Conservation (phyloP, 2,329 filamentous ascomycete genomes). For the Aspergillus intermedius region DNA sequence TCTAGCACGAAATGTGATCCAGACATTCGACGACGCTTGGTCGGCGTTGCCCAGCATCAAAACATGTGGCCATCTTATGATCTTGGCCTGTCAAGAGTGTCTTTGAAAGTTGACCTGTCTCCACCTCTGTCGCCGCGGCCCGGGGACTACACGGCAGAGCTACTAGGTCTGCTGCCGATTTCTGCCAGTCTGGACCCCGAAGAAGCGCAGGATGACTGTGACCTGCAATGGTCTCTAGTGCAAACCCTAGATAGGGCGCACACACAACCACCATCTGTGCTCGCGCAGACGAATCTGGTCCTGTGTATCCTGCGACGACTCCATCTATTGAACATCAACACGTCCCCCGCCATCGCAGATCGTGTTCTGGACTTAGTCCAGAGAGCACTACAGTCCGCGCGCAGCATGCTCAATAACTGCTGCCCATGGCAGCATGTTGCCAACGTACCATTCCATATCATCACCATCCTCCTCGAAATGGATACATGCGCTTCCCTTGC, state of each 20-base stretch:
- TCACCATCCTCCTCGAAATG: conserved; percentile 50
- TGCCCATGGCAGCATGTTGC: conserved; percentile 54
- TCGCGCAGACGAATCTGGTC: conserved; percentile 49
- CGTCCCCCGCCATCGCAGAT: conserved; percentile 33
- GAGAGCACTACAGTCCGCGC: conserved; percentile 41
- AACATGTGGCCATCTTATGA: conserved; percentile 56
- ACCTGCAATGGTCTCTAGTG: conserved; percentile 38
- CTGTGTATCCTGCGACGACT: conserved; percentile 50
- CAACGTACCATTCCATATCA: conserved; percentile 54
- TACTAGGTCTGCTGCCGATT: conserved; percentile 47
- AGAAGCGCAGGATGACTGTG: conserved; percentile 31
- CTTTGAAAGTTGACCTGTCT: conserved; percentile 28
- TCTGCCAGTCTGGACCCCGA: conserved; percentile 49
- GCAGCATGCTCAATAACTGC: conserved; percentile 36
- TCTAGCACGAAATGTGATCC: conserved; percentile 9
- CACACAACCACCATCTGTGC: conserved; percentile 38
- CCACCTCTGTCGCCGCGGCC: conserved; percentile 31
- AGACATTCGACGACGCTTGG: conserved; percentile 36
- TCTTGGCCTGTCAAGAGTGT: conserved; percentile 48
- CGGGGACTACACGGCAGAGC: conserved; percentile 45
- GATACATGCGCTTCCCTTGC: conserved; percentile 45
- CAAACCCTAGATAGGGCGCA: conserved; percentile 35
- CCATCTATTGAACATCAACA: conserved; percentile 40
- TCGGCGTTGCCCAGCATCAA: conserved; percentile 50
- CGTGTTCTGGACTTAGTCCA: conserved; percentile 40